Base-by-base conservation (phyloP, 257 asterid genomes). In the Solanum pinnatisectum region DNA sequence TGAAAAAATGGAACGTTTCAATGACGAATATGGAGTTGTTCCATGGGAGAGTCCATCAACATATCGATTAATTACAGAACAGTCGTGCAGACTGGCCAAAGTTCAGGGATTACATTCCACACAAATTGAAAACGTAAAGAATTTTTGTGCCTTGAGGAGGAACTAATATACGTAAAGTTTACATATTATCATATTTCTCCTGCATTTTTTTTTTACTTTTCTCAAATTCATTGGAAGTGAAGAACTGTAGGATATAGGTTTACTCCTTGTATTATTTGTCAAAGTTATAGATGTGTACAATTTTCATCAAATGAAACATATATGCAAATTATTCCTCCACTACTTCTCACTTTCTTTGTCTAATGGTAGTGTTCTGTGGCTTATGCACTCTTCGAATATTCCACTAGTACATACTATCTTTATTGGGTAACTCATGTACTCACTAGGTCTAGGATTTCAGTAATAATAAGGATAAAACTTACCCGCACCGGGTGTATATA, bases 11-110 rank as follows among this genome's bases (percentile, higher is more conserved):
- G 98, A 96, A 83, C 94, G 92, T 4, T 95, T 93, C 56, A 95
- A 94, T 30, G 99, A 97, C 5, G 99, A 97, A n/a, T 97, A 95
- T 63, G 99, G 99, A 25, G 88, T 97, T 14, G 93, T 97, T 71
- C 99, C 99, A 16, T 97, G 99, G 99, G 89, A 93, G 87, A 93
- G 95, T 79, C 89, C 85, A 11, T 92, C 96, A 18, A 94, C 95
- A 0, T 94, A 95, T 89, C 84, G 91, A 90, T 93, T 97, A 87
- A 94, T 97, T 86, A 90, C 98, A 0, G 91, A 95, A 37, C 99
- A 97, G 52, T 97, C 99, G 8, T 96, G 99, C 90, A 91, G 87
- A 88, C 95, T 97, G 56, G 98, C 99, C 4, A 93, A 92, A 89
- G 74, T 96, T 88, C 99, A 97, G 82, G 99, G 99, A 27, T 96